phyloP scores from a whole-genome alignment of 768 basidiomycete species.

The Phylloporus sp. region DNA sequence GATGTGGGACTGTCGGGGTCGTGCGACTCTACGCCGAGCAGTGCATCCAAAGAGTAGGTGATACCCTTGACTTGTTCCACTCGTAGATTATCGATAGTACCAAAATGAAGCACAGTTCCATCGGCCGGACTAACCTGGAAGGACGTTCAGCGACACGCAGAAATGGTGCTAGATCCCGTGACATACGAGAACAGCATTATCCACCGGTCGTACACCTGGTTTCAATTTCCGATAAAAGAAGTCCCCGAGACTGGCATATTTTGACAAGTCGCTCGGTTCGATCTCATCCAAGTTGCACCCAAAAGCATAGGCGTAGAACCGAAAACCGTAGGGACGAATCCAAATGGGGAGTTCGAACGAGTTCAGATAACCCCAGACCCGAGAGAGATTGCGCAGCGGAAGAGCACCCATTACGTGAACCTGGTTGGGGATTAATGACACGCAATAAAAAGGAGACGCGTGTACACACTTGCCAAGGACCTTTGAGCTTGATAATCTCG shows the following conservation, averaged over 20 bases:
- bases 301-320: constrained; percentile 81
- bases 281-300: constrained; percentile 93
- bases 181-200: constrained; percentile 64
- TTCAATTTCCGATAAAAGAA: constrained; percentile 93
- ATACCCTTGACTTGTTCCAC: constrained; percentile 98
- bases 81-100: constrained; percentile 67
- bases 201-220: constrained; percentile 76
- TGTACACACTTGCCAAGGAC: constrained; percentile 82
- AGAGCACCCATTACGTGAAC: constrained; percentile 96
- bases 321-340: constrained; percentile 88
- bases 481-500: constrained; percentile 74
- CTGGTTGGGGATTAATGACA: constrained; percentile 34
- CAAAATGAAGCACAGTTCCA: constrained; percentile 88
- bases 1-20: constrained; percentile 41
- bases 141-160: not conserved
- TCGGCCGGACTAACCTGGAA: constrained; percentile 88
- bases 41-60: constrained; percentile 91
- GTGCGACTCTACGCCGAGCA: constrained; percentile 68
- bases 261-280: constrained; percentile 67
- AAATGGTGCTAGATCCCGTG: not conserved
- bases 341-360: constrained; percentile 89
- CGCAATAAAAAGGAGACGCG: not conserved
- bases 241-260: constrained; percentile 83
- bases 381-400: constrained; percentile 91
- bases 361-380: constrained; percentile 95